A percentile compares a stretch with the other conserved stretches of the same genome.
Conservation (phyloP, 1,139 yeast species). For the Taphrina betulina region DNA sequence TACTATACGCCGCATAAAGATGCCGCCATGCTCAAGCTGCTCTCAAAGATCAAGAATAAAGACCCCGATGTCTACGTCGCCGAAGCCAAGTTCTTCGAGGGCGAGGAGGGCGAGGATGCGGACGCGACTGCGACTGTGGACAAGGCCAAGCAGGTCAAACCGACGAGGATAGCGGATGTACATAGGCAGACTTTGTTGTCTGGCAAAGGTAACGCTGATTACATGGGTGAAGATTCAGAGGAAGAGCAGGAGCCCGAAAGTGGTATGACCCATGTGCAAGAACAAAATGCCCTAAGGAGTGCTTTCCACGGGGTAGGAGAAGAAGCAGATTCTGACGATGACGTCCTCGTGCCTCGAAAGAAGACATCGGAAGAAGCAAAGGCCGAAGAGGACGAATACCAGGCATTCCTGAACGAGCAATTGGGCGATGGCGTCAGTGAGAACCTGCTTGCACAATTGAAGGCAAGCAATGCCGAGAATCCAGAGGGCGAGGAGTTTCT, state of each 20-base stretch:
- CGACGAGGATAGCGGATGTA: conserved; percentile 85
- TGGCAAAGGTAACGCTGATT: conserved; percentile 54
- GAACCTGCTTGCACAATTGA: conserved; percentile 70
- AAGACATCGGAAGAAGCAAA: conserved; percentile 53
- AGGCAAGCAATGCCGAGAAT: conserved; percentile 18
- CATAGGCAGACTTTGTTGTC: conserved; percentile 80
- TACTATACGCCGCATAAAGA: conserved; percentile 84
- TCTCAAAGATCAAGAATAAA: conserved; percentile 65
- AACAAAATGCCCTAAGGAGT: conserved; percentile 40
- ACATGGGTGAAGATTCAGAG: conserved; percentile 44
- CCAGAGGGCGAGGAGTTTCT: conserved; percentile 34
- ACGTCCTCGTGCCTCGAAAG: conserved; percentile 52
- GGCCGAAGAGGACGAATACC: conserved; percentile 39
- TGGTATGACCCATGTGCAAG: conserved; percentile 35
- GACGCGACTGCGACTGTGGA: conserved; percentile 26
- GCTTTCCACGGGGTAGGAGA: conserved; percentile 62
- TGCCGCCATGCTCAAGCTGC: conserved; percentile 68
- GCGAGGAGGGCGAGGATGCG: conserved; percentile 32
- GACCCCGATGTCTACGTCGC: conserved; percentile 62
- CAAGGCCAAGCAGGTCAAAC: conserved; percentile 56
- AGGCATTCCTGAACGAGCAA: conserved; percentile 32
- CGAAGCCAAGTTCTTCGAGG: conserved; percentile 45
- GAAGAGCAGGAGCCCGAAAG: conserved; percentile 9
- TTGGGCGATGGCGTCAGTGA: conserved; percentile 55
- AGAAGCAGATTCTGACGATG: conserved; percentile 52